phyloP scores from a whole-genome alignment of 2,329 filamentous ascomycete species.

The Neonectria faginata region DNA sequence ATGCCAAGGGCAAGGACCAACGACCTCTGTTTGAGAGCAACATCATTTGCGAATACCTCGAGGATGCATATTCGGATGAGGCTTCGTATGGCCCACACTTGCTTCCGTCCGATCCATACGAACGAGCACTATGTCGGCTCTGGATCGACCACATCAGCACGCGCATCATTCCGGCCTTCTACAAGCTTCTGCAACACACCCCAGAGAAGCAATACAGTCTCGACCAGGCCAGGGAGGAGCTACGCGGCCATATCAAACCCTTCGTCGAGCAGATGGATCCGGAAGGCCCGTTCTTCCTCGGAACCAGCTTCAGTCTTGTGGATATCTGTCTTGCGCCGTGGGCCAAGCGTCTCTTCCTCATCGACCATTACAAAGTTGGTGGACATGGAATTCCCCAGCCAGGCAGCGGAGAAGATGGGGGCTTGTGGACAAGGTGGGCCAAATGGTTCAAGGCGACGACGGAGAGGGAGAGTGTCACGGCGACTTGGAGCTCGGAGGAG shows the following conservation, averaged over 20 bases:
- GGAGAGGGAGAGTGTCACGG: conserved; percentile 69
- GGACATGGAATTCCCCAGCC: conserved; percentile 62
- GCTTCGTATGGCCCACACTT: conserved; percentile 58
- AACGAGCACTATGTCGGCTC: conserved; percentile 72
- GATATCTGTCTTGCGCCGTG: conserved; percentile 80
- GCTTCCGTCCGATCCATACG: conserved; percentile 71
- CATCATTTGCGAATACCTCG: conserved; percentile 80
- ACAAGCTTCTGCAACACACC: conserved; percentile 70
- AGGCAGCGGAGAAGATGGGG: conserved; percentile 67
- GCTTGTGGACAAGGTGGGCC: conserved; percentile 73
- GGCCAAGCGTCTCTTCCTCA: conserved; percentile 77
- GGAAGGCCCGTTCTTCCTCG: conserved; percentile 73
- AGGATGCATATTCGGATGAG: conserved; percentile 73
- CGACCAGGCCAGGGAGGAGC: conserved; percentile 66
- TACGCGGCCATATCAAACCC: conserved; percentile 68
- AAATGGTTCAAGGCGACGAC: conserved; percentile 72
- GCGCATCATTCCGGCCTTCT: conserved; percentile 76
- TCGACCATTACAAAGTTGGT: conserved; percentile 78
- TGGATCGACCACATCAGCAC: conserved; percentile 80
- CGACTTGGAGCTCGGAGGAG: conserved; percentile 76
- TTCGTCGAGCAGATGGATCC: conserved; percentile 72
- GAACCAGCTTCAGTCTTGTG: conserved; percentile 71
- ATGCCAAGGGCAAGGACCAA: conserved; percentile 45
- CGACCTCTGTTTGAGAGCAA: conserved; percentile 79
- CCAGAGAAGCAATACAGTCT: conserved; percentile 61